A percentile compares a stretch with the other conserved stretches of the same genome.
phyloP scores from a whole-genome alignment of 768 basidiomycete species.

The Pleurotus djamor region DNA sequence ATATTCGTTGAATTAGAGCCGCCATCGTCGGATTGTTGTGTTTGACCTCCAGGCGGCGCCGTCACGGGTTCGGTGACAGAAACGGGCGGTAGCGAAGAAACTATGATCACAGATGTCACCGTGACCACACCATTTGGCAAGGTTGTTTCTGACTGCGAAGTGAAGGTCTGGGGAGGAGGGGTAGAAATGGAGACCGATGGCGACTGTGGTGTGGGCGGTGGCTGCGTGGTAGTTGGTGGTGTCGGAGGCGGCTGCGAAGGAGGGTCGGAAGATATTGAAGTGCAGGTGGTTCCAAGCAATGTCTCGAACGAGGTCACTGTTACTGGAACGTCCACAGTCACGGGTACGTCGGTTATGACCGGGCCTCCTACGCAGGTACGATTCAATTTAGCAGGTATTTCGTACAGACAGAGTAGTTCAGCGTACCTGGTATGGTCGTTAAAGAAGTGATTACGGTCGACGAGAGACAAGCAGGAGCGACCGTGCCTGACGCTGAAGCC shows the following conservation, averaged over 20 bases:
- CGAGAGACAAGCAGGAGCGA: slow-evolving; percentile 2
- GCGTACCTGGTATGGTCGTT: slow-evolving; percentile 33
- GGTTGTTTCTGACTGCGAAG: slow-evolving; percentile 30
- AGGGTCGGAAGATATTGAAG: slow-evolving; percentile 9
- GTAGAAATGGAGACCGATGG: slow-evolving; percentile 17
- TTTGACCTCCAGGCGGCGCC: slow-evolving; percentile 6
- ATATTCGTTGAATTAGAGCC: slow-evolving; percentile 20
- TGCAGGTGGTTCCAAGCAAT: slow-evolving; percentile 37
- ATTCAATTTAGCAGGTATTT: background rate
- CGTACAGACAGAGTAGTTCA: background rate
- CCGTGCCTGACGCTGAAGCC: background rate
- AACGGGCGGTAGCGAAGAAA: slow-evolving; percentile 30
- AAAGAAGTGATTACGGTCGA: slow-evolving; percentile 22
- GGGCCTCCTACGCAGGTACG: background rate
- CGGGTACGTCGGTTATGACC: slow-evolving; percentile 17
- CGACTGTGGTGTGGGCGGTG: background rate
- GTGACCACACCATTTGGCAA: slow-evolving; percentile 38
- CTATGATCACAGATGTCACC: slow-evolving; percentile 29
- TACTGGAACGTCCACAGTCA: slow-evolving; percentile 32
- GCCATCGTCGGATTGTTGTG: slow-evolving; percentile 9
- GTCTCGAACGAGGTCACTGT: slow-evolving; percentile 31
- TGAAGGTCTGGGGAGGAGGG: slow-evolving; percentile 26
- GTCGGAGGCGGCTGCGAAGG: slow-evolving; percentile 10
- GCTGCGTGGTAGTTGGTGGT: slow-evolving; percentile 7
- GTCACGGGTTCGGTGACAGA: slow-evolving; percentile 20